Evolutionary conservation across 2,329 filamentous ascomycete genomes (phyloP).

Genomic region (Ceratocystis cubensis): DNA sequence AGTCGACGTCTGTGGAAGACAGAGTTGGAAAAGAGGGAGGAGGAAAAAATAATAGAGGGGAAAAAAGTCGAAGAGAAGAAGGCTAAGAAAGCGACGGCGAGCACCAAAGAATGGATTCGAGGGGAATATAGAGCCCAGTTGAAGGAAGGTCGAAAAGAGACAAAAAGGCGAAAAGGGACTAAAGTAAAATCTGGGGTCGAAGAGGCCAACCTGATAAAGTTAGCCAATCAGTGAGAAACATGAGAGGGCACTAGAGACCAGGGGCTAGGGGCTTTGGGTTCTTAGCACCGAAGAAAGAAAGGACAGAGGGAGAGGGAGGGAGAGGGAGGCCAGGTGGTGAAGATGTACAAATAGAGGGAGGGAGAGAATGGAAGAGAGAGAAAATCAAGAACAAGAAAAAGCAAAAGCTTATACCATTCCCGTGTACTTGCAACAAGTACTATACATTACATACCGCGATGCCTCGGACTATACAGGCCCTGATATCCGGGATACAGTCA

Average conservation of each 20-base stretch:
- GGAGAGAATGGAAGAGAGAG: not conserved
- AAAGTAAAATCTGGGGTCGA: constrained; percentile 21
- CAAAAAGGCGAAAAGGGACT: constrained; percentile 9
- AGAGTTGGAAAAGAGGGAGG: not conserved
- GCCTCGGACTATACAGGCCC: not conserved
- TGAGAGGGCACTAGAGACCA: not conserved
- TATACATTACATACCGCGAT: not conserved
- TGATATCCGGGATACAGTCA: constrained; percentile 6
- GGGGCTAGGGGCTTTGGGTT: not conserved
- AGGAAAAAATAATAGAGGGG: not conserved
- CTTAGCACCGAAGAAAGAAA: not conserved
- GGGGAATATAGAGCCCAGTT: constrained; percentile 9
- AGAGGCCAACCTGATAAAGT: not conserved
- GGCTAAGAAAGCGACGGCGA: not conserved
- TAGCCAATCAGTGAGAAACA: not conserved
- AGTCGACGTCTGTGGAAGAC: not conserved
- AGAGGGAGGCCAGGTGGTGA: no score
- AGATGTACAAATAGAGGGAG: not conserved
- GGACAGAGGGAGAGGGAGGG: not conserved
- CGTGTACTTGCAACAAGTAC: constrained; percentile 4
- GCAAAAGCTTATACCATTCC: not conserved
- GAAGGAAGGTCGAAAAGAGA: constrained; percentile 4
- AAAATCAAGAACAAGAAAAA: not conserved
- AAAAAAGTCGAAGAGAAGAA: not conserved
- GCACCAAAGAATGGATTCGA: constrained; percentile 5